phyloP scores from a whole-genome alignment of 345 rosid species.

The Salix udensis region DNA sequence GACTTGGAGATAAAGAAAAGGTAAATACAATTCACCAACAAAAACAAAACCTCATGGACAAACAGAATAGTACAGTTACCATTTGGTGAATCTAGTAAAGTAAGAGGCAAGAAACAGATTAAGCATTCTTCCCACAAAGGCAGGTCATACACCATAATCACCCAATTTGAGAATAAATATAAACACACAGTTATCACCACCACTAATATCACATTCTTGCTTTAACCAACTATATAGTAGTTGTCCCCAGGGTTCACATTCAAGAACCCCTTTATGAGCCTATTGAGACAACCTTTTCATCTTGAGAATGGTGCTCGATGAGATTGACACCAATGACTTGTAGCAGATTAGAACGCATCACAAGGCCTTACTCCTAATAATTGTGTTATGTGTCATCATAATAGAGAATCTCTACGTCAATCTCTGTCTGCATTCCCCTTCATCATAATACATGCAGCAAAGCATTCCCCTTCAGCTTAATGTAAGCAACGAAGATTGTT shows the following conservation, averaged over 20 bases:
- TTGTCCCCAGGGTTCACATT: not conserved
- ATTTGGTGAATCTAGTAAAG: not conserved
- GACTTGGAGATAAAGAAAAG: not conserved
- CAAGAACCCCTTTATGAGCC: slow-evolving; percentile 1
- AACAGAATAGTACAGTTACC: not conserved
- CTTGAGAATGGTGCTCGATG: not conserved
- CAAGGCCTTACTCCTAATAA: not conserved
- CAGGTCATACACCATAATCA: not conserved
- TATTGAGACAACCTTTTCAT: not conserved
- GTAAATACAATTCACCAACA: slow-evolving; percentile 1
- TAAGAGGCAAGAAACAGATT: not conserved
- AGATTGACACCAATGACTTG: not conserved
- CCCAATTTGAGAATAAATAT: not conserved
- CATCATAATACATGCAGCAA: not conserved
- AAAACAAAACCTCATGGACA: not conserved
- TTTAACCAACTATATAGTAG: not conserved
- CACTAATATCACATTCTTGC: not conserved
- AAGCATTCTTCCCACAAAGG: not conserved
- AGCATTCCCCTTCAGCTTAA: not conserved
- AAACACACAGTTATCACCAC: not conserved
- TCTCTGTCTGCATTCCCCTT: not conserved
- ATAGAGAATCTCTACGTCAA: not conserved
- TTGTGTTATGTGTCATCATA: not conserved
- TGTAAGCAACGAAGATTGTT: not conserved
- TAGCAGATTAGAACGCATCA: not conserved